Evolutionary conservation across 148 eudicot species (phyloP).

Genomic region (Heliamphora exappendiculata): DNA sequence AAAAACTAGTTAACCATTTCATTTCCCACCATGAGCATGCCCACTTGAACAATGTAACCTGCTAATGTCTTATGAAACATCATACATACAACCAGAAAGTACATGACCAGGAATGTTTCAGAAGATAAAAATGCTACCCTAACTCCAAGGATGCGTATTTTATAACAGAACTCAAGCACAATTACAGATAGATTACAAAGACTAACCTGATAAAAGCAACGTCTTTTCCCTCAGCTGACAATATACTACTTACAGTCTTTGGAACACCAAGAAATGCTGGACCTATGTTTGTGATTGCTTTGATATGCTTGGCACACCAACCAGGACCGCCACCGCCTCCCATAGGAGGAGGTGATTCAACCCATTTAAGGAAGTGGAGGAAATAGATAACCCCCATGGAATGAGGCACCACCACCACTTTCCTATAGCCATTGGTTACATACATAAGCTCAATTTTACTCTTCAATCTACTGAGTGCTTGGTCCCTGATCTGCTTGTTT

Average conservation of each 20-base stretch:
- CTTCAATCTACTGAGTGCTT: slow-evolving; percentile 55
- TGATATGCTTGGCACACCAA: slow-evolving; percentile 65
- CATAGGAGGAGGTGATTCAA: slow-evolving; percentile 48
- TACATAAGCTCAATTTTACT: slow-evolving; percentile 67
- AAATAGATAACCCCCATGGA: slow-evolving; percentile 65
- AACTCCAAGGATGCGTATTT: neutral
- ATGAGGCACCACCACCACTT: slow-evolving; percentile 72
- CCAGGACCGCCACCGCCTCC: slow-evolving; percentile 59
- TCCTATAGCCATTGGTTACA: slow-evolving; percentile 46
- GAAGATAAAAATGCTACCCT: neutral
- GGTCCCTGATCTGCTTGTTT: slow-evolving; percentile 48
- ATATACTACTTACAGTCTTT: slow-evolving; percentile 36
- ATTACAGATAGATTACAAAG: neutral
- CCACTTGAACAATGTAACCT: neutral
- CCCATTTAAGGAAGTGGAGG: slow-evolving; percentile 71
- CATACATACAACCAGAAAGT: neutral
- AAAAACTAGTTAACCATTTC: neutral
- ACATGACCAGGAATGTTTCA: neutral
- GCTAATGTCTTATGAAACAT: neutral
- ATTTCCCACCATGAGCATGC: neutral
- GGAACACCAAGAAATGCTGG: slow-evolving; percentile 66
- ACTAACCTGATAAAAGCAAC: slow-evolving; percentile 55
- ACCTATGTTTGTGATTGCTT: slow-evolving; percentile 57
- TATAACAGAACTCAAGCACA: neutral
- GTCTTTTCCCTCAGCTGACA: slow-evolving; percentile 62